Evolutionary conservation across 768 basidiomycete genomes (phyloP).

Genomic region (Trichaptum fuscoviolaceum): DNA sequence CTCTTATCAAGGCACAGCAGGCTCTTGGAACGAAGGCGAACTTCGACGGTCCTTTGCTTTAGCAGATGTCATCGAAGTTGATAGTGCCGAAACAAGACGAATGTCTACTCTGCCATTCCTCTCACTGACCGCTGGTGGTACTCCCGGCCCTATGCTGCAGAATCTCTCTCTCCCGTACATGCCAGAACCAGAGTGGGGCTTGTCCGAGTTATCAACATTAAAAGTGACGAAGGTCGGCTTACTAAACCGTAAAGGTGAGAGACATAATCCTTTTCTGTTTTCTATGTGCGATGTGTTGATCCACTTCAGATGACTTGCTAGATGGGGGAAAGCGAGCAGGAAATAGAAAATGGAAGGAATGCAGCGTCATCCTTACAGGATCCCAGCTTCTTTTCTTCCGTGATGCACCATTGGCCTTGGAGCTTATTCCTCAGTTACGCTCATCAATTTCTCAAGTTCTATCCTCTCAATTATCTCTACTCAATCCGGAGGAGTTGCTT

Average conservation of each 20-base stretch:
- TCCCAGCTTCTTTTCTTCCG: constrained; percentile 91
- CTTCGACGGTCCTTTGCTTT: constrained; percentile 60
- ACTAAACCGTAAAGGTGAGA: constrained; percentile 62
- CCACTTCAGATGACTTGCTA: constrained; percentile 47
- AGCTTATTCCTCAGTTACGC: constrained; percentile 40
- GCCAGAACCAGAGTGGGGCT: constrained; percentile 24
- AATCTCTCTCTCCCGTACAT: constrained; percentile 18
- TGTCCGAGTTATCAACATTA: constrained; percentile 34
- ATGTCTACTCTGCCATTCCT: constrained; percentile 34
- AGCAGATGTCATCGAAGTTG: constrained; percentile 55
- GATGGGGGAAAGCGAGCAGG: constrained; percentile 73
- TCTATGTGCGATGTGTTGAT: not conserved
- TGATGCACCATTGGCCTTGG: constrained; percentile 52
- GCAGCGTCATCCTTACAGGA: constrained; percentile 79
- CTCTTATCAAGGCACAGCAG: constrained; percentile 57
- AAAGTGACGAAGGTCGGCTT: constrained; percentile 78
- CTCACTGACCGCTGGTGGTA: constrained; percentile 32
- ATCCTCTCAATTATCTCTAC: constrained; percentile 36
- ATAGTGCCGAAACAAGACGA: constrained; percentile 34
- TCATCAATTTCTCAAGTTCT: constrained; percentile 26
- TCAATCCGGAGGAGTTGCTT: constrained; percentile 82
- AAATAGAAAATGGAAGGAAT: constrained; percentile 84
- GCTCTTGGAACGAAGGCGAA: constrained; percentile 63
- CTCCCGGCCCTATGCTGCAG: constrained; percentile 17
- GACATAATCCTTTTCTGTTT: not conserved